A percentile compares a stretch with the other conserved stretches of the same genome.
Conservation (phyloP, 176 grass and related monocot species). For the Lolium multiflorum region DNA sequence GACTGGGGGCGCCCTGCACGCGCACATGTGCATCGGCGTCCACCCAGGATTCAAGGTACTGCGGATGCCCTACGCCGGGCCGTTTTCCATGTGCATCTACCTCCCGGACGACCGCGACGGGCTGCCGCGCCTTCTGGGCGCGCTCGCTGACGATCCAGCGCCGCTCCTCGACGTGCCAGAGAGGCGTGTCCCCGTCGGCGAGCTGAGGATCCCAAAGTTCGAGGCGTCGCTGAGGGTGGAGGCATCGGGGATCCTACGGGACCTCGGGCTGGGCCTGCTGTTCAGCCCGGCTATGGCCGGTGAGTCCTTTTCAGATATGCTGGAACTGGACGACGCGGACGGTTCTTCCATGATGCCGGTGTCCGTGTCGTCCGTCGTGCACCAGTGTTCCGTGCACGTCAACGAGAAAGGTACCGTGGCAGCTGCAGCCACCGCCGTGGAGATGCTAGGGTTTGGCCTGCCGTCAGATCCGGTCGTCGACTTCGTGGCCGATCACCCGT, state of each 20-base stretch:
- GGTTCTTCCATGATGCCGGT: neutral
- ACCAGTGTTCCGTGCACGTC: constrained; percentile 10
- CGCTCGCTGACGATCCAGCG: neutral
- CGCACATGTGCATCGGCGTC: neutral
- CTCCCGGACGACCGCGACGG: constrained; percentile 42
- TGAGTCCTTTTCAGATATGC: constrained; percentile 37
- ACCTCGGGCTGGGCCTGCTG: constrained; percentile 12
- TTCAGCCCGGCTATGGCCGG: neutral
- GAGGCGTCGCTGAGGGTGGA: constrained; percentile 43
- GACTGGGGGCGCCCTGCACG: neutral
- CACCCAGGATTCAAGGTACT: constrained; percentile 41
- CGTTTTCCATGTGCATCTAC: constrained; percentile 45
- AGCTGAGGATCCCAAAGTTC: constrained; percentile 57
- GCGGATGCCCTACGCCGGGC: constrained; percentile 1
- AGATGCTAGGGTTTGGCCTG: neutral
- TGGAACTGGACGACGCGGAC: neutral
- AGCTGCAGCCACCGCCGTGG: neutral
- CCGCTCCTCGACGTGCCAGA: constrained; percentile 5
- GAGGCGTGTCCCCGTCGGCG: neutral
- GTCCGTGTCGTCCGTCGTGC: neutral
- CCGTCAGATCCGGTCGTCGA: neutral
- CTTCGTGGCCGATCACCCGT: neutral
- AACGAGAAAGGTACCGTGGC: constrained; percentile 10
- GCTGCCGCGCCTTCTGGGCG: neutral
- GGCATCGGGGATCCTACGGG: constrained; percentile 35